Evolutionary conservation across 176 grass and related monocot species (phyloP).

Genomic region (Urochloa ruziziensis): DNA sequence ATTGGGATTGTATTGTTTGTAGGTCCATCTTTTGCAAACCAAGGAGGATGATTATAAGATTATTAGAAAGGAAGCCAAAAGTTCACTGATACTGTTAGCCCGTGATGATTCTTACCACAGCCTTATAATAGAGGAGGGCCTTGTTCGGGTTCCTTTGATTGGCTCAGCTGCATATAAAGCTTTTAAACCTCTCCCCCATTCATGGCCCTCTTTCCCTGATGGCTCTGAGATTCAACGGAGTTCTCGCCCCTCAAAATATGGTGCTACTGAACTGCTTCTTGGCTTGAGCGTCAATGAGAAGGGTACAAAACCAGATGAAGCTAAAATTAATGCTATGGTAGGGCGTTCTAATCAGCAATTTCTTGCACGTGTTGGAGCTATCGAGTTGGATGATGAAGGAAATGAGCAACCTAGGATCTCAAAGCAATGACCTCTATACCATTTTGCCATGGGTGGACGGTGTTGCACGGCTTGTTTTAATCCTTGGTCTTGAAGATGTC

Average conservation of each 20-base stretch:
- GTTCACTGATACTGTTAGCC: conserved; percentile 51
- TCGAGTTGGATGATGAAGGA: conserved; percentile 64
- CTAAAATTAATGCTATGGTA: conserved; percentile 66
- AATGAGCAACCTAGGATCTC: conserved; percentile 41
- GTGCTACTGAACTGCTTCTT: conserved; percentile 77
- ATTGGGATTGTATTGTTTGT: conserved; percentile 7
- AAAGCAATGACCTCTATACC: conserved; percentile 46
- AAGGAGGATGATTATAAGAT: conserved; percentile 59
- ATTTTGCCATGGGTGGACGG: conserved; percentile 73
- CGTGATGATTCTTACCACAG: conserved; percentile 47
- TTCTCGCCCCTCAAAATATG: conserved; percentile 63
- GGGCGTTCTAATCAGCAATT: conserved; percentile 77
- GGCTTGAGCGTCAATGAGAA: conserved; percentile 51
- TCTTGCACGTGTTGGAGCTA: conserved; percentile 68
- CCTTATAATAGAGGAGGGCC: conserved; percentile 64
- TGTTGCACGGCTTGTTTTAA: conserved; percentile 68
- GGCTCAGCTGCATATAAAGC: conserved; percentile 61
- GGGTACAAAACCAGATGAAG: conserved; percentile 44
- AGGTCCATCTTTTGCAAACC: conserved; percentile 56
- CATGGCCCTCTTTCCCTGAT: conserved; percentile 76
- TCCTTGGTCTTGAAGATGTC: conserved; percentile 64
- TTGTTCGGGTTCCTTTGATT: conserved; percentile 63
- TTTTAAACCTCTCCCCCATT: conserved; percentile 61
- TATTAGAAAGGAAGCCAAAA: conserved; percentile 65
- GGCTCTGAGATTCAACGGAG: conserved; percentile 59